Conservation (phyloP, 495 filamentous ascomycete genomes). For the Corynascus novoguineensis region DNA sequence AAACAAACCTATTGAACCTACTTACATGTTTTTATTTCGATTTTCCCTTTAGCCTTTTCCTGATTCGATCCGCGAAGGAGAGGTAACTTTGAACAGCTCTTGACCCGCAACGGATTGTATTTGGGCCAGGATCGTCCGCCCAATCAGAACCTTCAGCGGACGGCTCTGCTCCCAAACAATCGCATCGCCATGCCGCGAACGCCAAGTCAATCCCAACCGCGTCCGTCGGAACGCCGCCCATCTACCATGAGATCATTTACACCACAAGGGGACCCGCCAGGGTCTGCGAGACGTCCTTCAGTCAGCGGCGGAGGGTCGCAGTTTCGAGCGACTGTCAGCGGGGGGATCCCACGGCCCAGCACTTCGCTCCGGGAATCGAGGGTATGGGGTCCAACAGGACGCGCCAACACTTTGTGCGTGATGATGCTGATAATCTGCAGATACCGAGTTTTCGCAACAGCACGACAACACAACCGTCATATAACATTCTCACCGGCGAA, state of each 20-base stretch:
- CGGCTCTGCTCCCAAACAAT: slow-evolving; percentile 11
- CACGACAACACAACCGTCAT: slow-evolving; percentile 50
- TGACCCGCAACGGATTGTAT: not conserved
- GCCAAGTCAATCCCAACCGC: slow-evolving; percentile 16
- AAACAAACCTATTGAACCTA: too few relatives aligned
- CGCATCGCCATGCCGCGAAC: slow-evolving; percentile 14
- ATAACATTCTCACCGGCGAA: slow-evolving; percentile 56
- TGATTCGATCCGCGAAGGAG: too few relatives aligned
- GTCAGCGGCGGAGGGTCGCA: slow-evolving; percentile 24
- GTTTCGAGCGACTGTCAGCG: slow-evolving; percentile 35
- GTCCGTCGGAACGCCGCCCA: not conserved
- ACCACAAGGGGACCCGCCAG: slow-evolving; percentile 28
- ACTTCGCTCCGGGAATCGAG: slow-evolving; percentile 37
- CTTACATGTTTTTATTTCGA: too few relatives aligned
- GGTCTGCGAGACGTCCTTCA: slow-evolving; percentile 22
- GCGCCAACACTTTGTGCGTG: slow-evolving; percentile 21
- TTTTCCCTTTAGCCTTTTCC: not conserved
- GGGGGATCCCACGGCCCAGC: slow-evolving; percentile 28
- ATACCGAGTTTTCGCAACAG: slow-evolving; percentile 20
- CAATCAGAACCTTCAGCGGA: slow-evolving; percentile 9
- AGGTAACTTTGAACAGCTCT: not conserved
- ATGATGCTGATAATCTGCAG: slow-evolving; percentile 5
- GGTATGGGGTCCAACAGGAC: slow-evolving; percentile 24
- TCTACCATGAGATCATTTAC: slow-evolving; percentile 28
- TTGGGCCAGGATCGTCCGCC: not conserved